A percentile compares a stretch with the other conserved stretches of the same genome.
Conservation (phyloP, 768 basidiomycete species). For the Boletus patriciae region DNA sequence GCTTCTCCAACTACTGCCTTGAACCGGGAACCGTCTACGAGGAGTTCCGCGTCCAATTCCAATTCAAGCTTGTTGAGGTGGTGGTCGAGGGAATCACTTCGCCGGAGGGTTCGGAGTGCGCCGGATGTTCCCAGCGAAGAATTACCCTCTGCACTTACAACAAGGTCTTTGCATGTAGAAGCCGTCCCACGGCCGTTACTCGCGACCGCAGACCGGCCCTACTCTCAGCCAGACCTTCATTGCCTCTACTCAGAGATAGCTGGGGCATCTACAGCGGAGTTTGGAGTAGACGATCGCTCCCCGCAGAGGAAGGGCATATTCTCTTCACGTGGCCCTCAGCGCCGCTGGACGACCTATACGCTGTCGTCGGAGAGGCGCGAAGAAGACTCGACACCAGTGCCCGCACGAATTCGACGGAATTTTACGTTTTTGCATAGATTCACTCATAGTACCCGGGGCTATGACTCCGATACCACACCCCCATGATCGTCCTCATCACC, state of each 20-base stretch:
- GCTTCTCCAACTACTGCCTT: conserved; percentile 39
- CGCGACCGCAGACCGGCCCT: conserved; percentile 19
- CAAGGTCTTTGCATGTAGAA: conserved; percentile 26
- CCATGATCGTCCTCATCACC: conserved; percentile 9
- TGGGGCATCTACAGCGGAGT: conserved; percentile 19
- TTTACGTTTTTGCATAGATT: conserved; percentile 39
- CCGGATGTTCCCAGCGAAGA: conserved; percentile 43
- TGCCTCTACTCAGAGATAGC: conserved; percentile 19
- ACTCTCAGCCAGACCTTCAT: conserved; percentile 35
- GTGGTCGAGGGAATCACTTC: conserved; percentile 51
- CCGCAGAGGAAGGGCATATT: conserved; percentile 12
- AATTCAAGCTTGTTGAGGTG: conserved; percentile 41
- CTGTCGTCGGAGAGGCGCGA: conserved; percentile 14
- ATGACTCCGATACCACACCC: conserved; percentile 7
- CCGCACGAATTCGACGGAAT: conserved; percentile 33
- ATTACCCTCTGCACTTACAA: conserved; percentile 26
- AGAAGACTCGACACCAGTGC: conserved; percentile 15
- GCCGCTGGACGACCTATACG: conserved; percentile 21
- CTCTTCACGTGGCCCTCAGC: conserved; percentile 23
- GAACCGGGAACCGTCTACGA: conserved; percentile 27
- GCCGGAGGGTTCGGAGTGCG: conserved; percentile 53
- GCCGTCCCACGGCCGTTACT: conserved; percentile 8
- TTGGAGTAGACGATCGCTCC: conserved; percentile 20
- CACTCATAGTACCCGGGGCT: conserved; percentile 20
- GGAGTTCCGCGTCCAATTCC: conserved; percentile 30